phyloP scores from a whole-genome alignment of 2,329 filamentous ascomycete species.

The Tetracladium maxilliforme region DNA sequence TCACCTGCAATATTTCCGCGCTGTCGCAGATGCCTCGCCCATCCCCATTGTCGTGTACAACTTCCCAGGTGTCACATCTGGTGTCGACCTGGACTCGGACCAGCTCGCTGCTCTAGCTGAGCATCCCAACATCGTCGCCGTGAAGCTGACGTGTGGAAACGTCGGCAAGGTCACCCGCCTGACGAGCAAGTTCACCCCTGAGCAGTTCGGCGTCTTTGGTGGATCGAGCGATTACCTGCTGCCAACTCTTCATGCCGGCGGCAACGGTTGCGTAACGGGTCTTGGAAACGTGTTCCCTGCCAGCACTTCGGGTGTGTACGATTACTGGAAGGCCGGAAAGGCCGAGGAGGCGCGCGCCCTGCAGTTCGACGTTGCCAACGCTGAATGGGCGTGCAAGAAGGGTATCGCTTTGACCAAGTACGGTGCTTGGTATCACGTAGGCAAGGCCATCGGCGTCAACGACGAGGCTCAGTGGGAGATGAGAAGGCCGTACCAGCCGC shows the following conservation, averaged over 20 bases:
- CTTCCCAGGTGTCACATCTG: constrained; percentile 17
- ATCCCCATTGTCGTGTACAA: constrained; percentile 14
- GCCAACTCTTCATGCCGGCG: constrained; percentile 21
- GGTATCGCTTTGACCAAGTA: constrained; percentile 29
- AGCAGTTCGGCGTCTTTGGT: constrained; percentile 25
- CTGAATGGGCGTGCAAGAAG: constrained; percentile 35
- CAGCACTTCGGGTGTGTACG: constrained; percentile 22
- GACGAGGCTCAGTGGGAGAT: constrained; percentile 22
- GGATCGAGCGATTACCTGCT: constrained; percentile 27
- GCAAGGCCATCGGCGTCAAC: constrained; percentile 18
- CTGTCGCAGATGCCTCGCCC: constrained; percentile 18
- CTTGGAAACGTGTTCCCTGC: constrained; percentile 31
- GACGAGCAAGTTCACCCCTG: constrained; percentile 18
- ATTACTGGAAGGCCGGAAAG: constrained; percentile 21
- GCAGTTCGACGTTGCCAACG: constrained; percentile 26
- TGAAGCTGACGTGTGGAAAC: constrained; percentile 14
- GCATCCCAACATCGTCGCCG: constrained; percentile 13
- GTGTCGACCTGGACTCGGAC: constrained; percentile 15
- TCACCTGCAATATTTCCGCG: constrained; percentile 18
- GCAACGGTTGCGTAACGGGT: constrained; percentile 26
- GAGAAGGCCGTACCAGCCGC: constrained; percentile 24
- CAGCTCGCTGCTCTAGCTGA: constrained; percentile 8
- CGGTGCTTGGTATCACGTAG: constrained; percentile 25
- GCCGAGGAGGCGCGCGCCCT: constrained; percentile 20
- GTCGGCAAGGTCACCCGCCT: constrained; percentile 13